phyloP scores from a whole-genome alignment of 2,329 filamentous ascomycete species.

The Alternaria sp. region DNA sequence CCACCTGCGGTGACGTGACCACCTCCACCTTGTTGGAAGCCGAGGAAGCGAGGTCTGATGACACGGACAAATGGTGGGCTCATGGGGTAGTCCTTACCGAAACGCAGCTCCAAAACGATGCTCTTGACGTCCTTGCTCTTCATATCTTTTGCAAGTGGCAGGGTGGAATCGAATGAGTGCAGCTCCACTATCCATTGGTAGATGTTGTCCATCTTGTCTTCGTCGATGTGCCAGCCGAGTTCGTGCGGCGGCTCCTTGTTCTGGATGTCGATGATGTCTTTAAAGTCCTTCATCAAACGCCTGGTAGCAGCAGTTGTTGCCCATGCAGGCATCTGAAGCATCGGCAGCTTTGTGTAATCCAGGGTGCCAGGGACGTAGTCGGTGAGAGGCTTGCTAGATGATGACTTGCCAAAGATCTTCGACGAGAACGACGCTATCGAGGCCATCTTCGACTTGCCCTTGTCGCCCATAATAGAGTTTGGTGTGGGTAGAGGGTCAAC shows the following conservation, averaged over 20 bases:
- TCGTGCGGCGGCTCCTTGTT: conserved; percentile 66
- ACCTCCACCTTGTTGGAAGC: conserved; percentile 77
- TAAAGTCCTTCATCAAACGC: conserved; percentile 71
- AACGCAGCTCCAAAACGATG: conserved; percentile 83
- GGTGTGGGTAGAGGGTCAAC: conserved; percentile 34
- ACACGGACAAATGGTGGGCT: conserved; percentile 86
- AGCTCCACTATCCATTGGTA: conserved; percentile 94
- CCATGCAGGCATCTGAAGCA: conserved; percentile 72
- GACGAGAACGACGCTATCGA: conserved; percentile 28
- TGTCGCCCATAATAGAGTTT: conserved; percentile 34
- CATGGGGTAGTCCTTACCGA: conserved; percentile 78
- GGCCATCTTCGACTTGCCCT: conserved; percentile 38
- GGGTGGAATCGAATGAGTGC: conserved; percentile 76
- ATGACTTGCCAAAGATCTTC: conserved; percentile 35
- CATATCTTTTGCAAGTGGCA: conserved; percentile 81
- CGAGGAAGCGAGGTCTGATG: conserved; percentile 79
- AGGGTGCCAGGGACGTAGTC: conserved; percentile 75
- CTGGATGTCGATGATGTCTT: conserved; percentile 71
- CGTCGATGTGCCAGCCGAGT: conserved; percentile 85
- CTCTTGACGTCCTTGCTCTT: conserved; percentile 67
- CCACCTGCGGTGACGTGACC: conserved; percentile 87
- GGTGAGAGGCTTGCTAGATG: conserved; percentile 51
- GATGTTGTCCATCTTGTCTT: conserved; percentile 72
- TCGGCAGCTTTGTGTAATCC: conserved; percentile 67
- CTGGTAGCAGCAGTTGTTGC: conserved; percentile 69